Conservation (phyloP, 2,329 filamentous ascomycete species). For the Cladosporium colombiae region DNA sequence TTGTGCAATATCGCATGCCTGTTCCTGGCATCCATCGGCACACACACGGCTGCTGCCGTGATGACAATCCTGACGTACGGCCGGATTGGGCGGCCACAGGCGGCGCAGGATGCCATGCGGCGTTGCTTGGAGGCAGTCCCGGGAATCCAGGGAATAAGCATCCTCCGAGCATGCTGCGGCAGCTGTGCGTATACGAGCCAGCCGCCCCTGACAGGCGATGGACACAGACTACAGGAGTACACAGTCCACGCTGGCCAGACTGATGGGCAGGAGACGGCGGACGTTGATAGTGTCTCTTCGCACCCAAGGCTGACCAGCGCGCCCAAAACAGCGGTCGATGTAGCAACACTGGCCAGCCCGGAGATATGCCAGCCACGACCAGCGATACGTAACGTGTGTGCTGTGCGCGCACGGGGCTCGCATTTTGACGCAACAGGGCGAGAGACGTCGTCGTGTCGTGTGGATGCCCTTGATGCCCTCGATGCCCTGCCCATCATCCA, state of each 20-base stretch:
- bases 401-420: constrained; percentile 1
- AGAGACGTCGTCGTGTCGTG: background rate
- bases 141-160: background rate
- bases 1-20: constrained; percentile 3
- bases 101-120: constrained; percentile 4
- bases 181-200: background rate
- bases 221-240: background rate
- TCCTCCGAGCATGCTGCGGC: background rate
- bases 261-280: background rate
- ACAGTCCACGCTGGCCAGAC: background rate
- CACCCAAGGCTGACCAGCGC: background rate
- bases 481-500: background rate
- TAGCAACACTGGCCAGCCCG: constrained; percentile 2
- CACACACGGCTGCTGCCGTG: constrained; percentile 2
- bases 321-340: constrained; percentile 11
- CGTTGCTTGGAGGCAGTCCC: background rate
- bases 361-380: constrained; percentile 3
- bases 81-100: background rate
- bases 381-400: constrained; percentile 1
- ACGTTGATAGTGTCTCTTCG: constrained; percentile 3
- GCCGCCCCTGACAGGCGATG: constrained; percentile 1
- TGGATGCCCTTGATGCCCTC: background rate
- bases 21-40: constrained; percentile 18
- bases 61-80: background rate
- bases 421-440: background rate